phyloP scores from a whole-genome alignment of 805 yeast species.

The Zygosaccharomyces gambellarensis region DNA sequence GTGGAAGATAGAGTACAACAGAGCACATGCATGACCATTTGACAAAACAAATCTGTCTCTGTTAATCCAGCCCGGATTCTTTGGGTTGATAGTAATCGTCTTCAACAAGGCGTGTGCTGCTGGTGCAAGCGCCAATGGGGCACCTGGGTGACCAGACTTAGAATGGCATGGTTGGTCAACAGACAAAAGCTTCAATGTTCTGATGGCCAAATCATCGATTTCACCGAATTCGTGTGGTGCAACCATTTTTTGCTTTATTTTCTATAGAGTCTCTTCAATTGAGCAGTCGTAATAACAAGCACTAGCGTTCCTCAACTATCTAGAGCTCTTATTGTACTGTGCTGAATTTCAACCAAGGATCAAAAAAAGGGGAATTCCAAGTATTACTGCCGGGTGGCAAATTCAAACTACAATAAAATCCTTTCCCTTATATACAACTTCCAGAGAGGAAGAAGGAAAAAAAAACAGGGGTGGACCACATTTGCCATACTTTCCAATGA shows the following conservation, averaged over 20 bases:
- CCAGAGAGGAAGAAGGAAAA: not conserved
- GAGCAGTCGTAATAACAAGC: not conserved
- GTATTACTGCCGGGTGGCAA: not conserved
- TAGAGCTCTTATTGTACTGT: not conserved
- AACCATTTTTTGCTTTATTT: constrained; percentile 20
- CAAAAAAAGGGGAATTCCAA: not conserved
- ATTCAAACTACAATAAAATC: not conserved
- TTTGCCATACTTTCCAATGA: not conserved
- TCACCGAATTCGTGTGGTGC: constrained; percentile 37
- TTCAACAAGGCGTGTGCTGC: constrained; percentile 85
- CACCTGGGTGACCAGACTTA: constrained; percentile 98
- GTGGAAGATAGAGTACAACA: constrained; percentile 79
- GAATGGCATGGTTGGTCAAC: constrained; percentile 84
- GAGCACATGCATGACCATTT: constrained; percentile 94
- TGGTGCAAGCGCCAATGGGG: constrained; percentile 97
- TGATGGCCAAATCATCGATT: constrained; percentile 69
- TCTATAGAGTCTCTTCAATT: too few species aligned
- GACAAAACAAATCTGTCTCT: constrained; percentile 93
- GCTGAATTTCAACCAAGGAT: not conserved
- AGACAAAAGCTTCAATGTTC: constrained; percentile 84
- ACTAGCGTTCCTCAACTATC: not conserved
- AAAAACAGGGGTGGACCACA: not conserved
- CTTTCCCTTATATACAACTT: not conserved
- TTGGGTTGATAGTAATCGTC: constrained; percentile 81
- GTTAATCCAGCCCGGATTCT: constrained; percentile 87